Percentiles rank a stretch among this genome's conserved stretches.
Conservation (phyloP, 768 basidiomycete genomes). For the Rhizopogon roseolus region DNA sequence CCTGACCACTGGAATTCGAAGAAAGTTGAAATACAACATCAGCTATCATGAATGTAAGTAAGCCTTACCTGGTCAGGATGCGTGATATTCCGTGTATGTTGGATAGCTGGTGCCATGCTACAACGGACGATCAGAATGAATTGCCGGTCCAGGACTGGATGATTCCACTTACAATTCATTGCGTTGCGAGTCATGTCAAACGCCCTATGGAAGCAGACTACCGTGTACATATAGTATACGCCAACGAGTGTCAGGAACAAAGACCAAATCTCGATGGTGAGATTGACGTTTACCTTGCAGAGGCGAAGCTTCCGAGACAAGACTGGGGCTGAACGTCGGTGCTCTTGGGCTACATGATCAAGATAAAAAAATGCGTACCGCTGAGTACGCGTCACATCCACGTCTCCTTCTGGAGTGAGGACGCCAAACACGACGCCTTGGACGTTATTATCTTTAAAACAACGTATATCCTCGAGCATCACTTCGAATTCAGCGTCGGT, state of each 20-base stretch:
- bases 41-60: background rate
- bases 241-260: background rate
- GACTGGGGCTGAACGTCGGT: slow-evolving; percentile 26
- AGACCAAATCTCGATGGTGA: background rate
- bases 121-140: background rate
- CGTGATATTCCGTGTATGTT: slow-evolving; percentile 64
- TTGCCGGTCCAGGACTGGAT: background rate
- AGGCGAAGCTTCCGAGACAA: slow-evolving; percentile 54
- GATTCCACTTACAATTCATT: slow-evolving; percentile 39
- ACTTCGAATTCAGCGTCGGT: slow-evolving; percentile 58
- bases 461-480: slow-evolving; percentile 69
- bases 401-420: slow-evolving; percentile 49
- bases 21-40: background rate
- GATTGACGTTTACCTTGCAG: slow-evolving; percentile 46
- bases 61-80: slow-evolving; percentile 68
- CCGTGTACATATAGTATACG: no score
- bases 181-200: slow-evolving; percentile 67
- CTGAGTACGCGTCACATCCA: slow-evolving; percentile 57
- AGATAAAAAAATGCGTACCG: slow-evolving; percentile 21
- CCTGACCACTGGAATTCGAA: slow-evolving; percentile 47
- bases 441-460: slow-evolving; percentile 53
- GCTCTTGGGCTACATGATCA: background rate
- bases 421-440: slow-evolving; percentile 67
- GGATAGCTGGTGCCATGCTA: slow-evolving; percentile 39
- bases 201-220: slow-evolving; percentile 78